Evolutionary conservation across 1,284 basidiomycete species (phyloP).

Genomic region (Puccinia polysora): DNA sequence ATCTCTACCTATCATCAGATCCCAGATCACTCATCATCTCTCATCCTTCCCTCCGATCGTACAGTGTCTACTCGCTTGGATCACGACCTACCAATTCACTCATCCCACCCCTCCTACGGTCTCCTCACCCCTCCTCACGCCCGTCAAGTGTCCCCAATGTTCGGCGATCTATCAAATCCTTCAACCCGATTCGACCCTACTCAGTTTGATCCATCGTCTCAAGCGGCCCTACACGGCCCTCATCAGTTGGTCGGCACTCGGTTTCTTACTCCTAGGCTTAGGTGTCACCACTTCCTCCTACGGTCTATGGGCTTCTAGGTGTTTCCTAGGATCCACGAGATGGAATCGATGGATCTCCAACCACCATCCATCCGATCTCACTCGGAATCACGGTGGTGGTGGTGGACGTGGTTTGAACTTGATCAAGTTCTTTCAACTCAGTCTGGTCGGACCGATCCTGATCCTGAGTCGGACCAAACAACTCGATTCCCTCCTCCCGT

Average conservation of each 20-base stretch:
- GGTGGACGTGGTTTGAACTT: slow-evolving; percentile 29
- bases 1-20: background rate
- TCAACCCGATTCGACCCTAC: slow-evolving; percentile 24
- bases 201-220: slow-evolving; percentile 19
- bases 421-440: slow-evolving; percentile 32
- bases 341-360: slow-evolving; percentile 32
- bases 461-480: slow-evolving; percentile 28
- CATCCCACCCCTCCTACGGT: slow-evolving; percentile 23
- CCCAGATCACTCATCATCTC: background rate
- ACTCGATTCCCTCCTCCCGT: slow-evolving; percentile 34
- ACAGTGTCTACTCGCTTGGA: slow-evolving; percentile 43
- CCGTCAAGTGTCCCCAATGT: slow-evolving; percentile 35
- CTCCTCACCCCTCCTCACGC: slow-evolving; percentile 29
- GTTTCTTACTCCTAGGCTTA: slow-evolving; percentile 18
- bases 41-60: background rate
- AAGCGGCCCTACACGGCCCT: slow-evolving; percentile 20
- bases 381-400: background rate
- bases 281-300: slow-evolving; percentile 36
- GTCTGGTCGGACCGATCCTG: slow-evolving; percentile 40
- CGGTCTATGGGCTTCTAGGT: slow-evolving; percentile 35
- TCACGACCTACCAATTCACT: slow-evolving; percentile 40
- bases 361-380: no score
- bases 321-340: slow-evolving; percentile 26
- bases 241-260: slow-evolving; percentile 37
- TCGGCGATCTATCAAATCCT: slow-evolving; percentile 24